Evolutionary conservation across 2,329 filamentous ascomycete species (phyloP).

Genomic region (Fonsecaea nubica): DNA sequence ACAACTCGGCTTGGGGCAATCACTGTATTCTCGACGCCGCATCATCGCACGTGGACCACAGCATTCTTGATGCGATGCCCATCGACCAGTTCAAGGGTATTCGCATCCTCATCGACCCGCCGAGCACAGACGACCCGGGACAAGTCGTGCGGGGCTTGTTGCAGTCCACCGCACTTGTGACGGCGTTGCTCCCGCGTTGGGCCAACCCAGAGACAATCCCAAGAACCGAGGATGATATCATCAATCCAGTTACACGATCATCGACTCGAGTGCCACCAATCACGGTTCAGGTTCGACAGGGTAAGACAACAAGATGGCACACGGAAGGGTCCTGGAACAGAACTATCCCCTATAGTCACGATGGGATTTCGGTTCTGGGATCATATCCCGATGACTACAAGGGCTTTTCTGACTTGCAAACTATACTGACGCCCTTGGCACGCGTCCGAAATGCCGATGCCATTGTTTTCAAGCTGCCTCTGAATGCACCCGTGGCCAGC

Average conservation of each 20-base stretch:
- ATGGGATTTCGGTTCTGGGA: constrained; percentile 18
- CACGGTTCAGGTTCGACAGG: constrained; percentile 16
- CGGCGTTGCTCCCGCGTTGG: constrained; percentile 14
- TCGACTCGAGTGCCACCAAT: constrained; percentile 14
- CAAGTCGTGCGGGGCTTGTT: constrained; percentile 21
- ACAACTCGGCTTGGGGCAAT: constrained; percentile 17
- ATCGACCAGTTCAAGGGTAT: constrained; percentile 12
- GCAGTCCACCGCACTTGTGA: constrained; percentile 10
- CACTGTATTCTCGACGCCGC: constrained; percentile 9
- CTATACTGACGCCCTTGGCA: constrained; percentile 22
- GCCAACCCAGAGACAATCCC: neutral
- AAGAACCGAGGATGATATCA: too few relatives aligned
- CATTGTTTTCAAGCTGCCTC: constrained; percentile 12
- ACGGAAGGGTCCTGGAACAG: constrained; percentile 12
- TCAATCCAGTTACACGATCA: constrained; percentile 6
- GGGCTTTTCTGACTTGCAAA: constrained; percentile 12
- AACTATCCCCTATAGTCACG: too few relatives aligned
- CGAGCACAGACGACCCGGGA: constrained; percentile 7
- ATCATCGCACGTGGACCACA: constrained; percentile 2
- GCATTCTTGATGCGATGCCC: constrained; percentile 17
- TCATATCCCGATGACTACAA: neutral
- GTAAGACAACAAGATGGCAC: constrained; percentile 12
- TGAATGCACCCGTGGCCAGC: neutral
- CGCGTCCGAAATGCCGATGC: constrained; percentile 22
- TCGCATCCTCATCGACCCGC: constrained; percentile 17